phyloP scores from a whole-genome alignment of 345 rosid species.

The Corchorus capsularis region DNA sequence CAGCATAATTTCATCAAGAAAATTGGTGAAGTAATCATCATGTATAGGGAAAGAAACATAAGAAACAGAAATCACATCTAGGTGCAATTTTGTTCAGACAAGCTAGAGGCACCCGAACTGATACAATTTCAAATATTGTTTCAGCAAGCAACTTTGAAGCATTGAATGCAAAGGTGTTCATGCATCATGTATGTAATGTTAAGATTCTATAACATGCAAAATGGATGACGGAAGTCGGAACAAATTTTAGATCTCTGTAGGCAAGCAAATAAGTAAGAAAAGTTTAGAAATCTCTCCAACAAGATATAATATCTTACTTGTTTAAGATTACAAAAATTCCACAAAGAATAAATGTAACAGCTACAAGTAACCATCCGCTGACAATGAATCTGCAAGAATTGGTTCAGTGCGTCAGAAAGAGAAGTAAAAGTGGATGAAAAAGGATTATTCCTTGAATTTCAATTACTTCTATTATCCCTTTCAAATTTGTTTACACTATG shows the following conservation, averaged over 20 bases:
- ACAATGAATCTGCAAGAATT: slow-evolving; percentile 61
- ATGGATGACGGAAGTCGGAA: background rate
- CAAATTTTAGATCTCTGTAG: background rate
- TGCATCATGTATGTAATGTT: background rate
- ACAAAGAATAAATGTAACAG: slow-evolving; percentile 78
- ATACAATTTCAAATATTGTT: background rate
- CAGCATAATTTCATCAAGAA: background rate
- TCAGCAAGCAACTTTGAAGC: background rate
- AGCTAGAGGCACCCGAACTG: background rate
- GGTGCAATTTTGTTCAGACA: background rate
- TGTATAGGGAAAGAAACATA: background rate
- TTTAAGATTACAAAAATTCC: slow-evolving; percentile 79
- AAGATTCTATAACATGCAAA: background rate
- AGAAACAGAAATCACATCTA: background rate
- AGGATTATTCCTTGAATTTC: no score
- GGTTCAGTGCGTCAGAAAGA: slow-evolving; percentile 12
- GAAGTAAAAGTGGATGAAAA: background rate
- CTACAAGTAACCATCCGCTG: slow-evolving; percentile 93
- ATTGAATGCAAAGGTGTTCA: background rate
- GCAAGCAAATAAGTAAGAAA: slow-evolving; percentile 20
- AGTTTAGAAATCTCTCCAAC: background rate
- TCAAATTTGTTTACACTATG: background rate
- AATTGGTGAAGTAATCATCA: background rate
- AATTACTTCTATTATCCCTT: no score
- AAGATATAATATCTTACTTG: slow-evolving; percentile 54